These are phyloP conservation scores for Lepiota brunneoincarnata DNA, from an alignment of 768 basidiomycete genomes.

Conservation along the genomic window DNA sequence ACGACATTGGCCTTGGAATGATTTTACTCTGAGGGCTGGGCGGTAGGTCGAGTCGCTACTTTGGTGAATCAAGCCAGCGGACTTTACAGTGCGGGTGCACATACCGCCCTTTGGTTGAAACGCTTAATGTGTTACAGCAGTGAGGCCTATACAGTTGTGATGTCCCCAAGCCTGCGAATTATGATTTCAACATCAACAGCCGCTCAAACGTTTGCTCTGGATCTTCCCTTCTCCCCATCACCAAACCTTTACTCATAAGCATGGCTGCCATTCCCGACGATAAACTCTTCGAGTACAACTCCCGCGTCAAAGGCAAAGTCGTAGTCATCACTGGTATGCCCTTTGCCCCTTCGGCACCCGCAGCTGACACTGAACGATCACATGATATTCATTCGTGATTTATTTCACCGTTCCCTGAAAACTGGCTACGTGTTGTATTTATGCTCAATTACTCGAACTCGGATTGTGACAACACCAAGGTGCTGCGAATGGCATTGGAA, in stretches of 20 bases:
- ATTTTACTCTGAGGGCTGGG: too few species aligned
- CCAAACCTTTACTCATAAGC: neutral
- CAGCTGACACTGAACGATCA: neutral
- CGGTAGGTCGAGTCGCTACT: too few species aligned
- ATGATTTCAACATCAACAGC: too few species aligned
- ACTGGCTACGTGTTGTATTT: neutral
- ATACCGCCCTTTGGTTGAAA: too few species aligned
- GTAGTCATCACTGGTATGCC: constrained; percentile 50
- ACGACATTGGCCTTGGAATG: too few species aligned
- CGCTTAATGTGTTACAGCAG: too few species aligned
- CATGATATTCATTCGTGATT: neutral
- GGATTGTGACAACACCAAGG: constrained; percentile 23
- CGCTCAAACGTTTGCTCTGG: neutral
- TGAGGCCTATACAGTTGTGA: too few species aligned
- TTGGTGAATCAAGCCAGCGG: too few species aligned
- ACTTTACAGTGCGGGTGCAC: too few species aligned
- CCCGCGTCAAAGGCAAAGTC: constrained; percentile 42
- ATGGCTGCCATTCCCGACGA: constrained; percentile 49
- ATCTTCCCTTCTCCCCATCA: neutral
- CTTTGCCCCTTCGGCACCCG: neutral
- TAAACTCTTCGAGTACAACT: constrained; percentile 37
- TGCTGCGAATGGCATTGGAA: constrained; percentile 53
- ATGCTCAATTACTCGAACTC: too few species aligned
- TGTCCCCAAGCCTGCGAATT: too few species aligned
- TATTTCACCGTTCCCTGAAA: neutral